Conservation (phyloP, 306 rosid genomes). For the Cicer pinnatifidum region DNA sequence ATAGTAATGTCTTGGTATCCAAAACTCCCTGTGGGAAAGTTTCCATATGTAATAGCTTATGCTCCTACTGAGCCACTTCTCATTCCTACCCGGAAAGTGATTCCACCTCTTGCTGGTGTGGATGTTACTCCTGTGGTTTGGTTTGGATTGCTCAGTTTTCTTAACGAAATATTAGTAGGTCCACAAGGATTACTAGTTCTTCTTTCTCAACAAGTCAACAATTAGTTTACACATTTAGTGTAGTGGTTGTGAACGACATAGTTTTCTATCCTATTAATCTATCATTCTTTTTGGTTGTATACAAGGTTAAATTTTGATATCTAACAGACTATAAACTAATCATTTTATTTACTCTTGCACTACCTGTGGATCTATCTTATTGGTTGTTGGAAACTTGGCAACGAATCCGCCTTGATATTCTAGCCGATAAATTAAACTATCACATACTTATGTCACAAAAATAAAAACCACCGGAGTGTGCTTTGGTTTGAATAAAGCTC, state of each 20-base stretch:
- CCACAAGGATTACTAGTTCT: slow-evolving; percentile 97
- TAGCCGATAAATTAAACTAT: too few species aligned
- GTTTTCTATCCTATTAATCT: slow-evolving; percentile 35
- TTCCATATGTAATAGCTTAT: slow-evolving; percentile 85
- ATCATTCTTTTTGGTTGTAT: slow-evolving; percentile 33
- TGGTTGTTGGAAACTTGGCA: neutral
- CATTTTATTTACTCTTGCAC: slow-evolving; percentile 7
- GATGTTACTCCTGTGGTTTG: slow-evolving; percentile 95
- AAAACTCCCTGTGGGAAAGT: slow-evolving; percentile 77
- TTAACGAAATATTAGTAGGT: slow-evolving; percentile 90
- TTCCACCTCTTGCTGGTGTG: slow-evolving; percentile 92
- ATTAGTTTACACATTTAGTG: slow-evolving; percentile 45
- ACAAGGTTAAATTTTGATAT: slow-evolving; percentile 14
- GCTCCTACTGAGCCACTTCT: slow-evolving; percentile 96
- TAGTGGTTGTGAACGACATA: slow-evolving; percentile 26
- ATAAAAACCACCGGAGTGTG: neutral
- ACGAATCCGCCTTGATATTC: neutral
- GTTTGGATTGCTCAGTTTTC: slow-evolving; percentile 90
- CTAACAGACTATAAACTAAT: neutral
- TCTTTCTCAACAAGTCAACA: slow-evolving; percentile 74
- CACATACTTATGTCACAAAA: too few species aligned
- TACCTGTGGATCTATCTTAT: neutral
- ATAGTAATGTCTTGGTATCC: slow-evolving; percentile 99
- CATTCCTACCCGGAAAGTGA: slow-evolving; percentile 72
- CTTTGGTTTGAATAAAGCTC: neutral